Evolutionary conservation across 306 rosid species (phyloP), one percentile per base, ranked within the genome.

Genomic region (Ceratonia siliqua): DNA sequence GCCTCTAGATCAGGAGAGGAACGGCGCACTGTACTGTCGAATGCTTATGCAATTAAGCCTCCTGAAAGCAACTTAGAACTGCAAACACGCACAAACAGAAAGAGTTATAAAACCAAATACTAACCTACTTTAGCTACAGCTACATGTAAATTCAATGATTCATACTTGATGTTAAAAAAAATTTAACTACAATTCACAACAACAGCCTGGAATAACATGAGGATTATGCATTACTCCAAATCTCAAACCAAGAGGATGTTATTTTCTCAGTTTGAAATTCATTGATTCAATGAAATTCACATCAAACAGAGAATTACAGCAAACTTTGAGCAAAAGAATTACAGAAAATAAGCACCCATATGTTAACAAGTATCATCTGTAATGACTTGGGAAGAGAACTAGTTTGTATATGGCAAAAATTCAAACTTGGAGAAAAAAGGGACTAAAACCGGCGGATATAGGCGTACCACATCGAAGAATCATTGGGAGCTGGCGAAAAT

Each of bases 401-500:
- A 67, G 15, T 64, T 27, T 41, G 45, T 9, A 53, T 25, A 39
- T 46, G 81, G 28, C 11, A 15, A 69, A 78, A 68, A 70, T 63
- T 67, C 17, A 28, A 73, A 20, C 72, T 78, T 72, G 67, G 39
- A 6, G 36, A 67, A 33, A 38, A 63, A 38, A 55, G 20, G 64
- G 15, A 17, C 1, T 10, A 48, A 22, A 21, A 75, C 36, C 20
- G 36, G 28, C 17, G 41, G 67, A 61, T 8, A 42, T 58, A 78
- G 57, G 70, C 24, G 59, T 81, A 88, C 91, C 91, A 53, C 83
- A 83, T 77, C 77, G 73, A 65, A 55, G 79, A 66, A 64, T 79
- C 48, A 61, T 15, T 6, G 54, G 45, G 65, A 46, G 73, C 61
- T 20, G 80, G 27, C 67, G 76, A 32, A 41, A 70, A 75, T 49